Evolutionary conservation across 306 rosid species (phyloP), one percentile per base, ranked within the genome.

Genomic region (Parietaria judaica): DNA sequence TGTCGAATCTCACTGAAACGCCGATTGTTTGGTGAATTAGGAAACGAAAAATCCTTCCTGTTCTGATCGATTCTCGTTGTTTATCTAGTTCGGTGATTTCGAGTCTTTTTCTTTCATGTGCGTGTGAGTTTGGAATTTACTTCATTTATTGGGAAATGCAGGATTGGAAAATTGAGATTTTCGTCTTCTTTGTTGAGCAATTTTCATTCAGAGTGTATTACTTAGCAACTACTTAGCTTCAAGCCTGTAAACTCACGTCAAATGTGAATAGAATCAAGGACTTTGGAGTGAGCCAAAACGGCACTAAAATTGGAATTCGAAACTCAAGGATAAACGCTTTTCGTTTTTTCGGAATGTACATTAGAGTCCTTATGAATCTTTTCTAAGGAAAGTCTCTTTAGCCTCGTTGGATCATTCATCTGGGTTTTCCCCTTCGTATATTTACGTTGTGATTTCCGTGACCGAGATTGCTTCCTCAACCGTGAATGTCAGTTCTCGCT

Each of bases 1-100:
- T 65, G 35, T 56, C 9, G 70, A 69, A 61, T 73, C 67, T 62
- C 69, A 64, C 68, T 16, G 11, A 64, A 31, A 65, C 56, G 70
- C 60, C 70, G 53, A 12, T 34, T 17, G 12, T 56, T 56, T 2
- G 45, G 51, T 60, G 55, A 56, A 50, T 77, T 56, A 16, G 51
- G 49, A 53, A 66, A 41, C 59, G 38, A 53, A 54, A 16, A 4
- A 34, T 39, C 34, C 61, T 67, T 41, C 54, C 47, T 50, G 56
- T 17, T 39, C 60, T 66, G 31, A 41, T 77, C 67, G 60, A 8
- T 31, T 31, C 36, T 48, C 62, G 63, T 52, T 71, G 61, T 44
- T 51, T 3, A 36, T 72, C 44, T 59, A 7, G 54, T 73, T 56
- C 67, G 41, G 23, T 53, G 61, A 44, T 65, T 62, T 55, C 9